phyloP scores from a whole-genome alignment of 1,284 basidiomycete genomes.

The Moesziomyces antarcticus region DNA sequence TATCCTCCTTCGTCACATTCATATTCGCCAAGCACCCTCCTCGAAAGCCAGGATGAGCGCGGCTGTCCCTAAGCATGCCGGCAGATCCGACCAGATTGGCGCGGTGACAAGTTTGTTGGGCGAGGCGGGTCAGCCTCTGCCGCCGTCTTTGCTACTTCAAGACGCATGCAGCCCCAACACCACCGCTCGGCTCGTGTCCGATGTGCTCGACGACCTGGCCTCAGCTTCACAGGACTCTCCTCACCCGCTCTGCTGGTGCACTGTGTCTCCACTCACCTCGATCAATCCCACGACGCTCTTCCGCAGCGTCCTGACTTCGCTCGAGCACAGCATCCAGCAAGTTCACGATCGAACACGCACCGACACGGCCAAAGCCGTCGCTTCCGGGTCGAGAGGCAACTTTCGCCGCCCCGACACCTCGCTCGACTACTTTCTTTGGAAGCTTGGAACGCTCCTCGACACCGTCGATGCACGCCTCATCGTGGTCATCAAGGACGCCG shows the following conservation, averaged over 20 bases:
- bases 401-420: constrained; percentile 36
- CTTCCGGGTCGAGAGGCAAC: constrained; percentile 15
- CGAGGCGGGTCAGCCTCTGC: constrained; percentile 27
- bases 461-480: constrained; percentile 21
- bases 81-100: constrained; percentile 24
- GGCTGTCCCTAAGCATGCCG: constrained; percentile 9
- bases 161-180: constrained; percentile 49
- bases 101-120: constrained; percentile 26
- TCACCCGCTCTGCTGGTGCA: constrained; percentile 19
- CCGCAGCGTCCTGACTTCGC: constrained; percentile 32
- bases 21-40: no score
- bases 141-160: constrained; percentile 37
- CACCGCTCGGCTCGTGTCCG: constrained; percentile 31
- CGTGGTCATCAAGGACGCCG: constrained; percentile 54
- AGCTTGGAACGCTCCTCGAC: constrained; percentile 16
- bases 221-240: neutral
- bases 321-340: constrained; percentile 22
- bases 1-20: no score
- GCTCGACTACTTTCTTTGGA: constrained; percentile 42
- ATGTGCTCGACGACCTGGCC: constrained; percentile 16
- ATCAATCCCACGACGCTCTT: constrained; percentile 43
- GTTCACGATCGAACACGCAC: constrained; percentile 1
- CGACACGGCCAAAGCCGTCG: neutral
- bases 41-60: constrained; percentile 4
- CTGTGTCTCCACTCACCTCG: constrained; percentile 39